These are phyloP conservation scores for Kokia cookei DNA, from an alignment of 441 rosid species.

Conservation along the genomic window DNA sequence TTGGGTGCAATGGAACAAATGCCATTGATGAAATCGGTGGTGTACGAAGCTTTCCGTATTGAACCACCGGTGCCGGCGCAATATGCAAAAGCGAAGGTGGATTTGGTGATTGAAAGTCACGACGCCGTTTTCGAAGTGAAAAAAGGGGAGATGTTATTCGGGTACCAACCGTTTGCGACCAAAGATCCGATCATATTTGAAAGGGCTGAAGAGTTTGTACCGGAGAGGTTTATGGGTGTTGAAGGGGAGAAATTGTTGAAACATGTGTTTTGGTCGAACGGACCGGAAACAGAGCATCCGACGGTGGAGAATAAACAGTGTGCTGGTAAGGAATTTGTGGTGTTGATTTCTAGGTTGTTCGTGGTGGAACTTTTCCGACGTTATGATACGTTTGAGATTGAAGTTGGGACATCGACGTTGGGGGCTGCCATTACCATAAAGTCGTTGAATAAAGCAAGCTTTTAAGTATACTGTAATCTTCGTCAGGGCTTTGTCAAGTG, in stretches of 20 bases:
- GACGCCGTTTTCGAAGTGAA: conserved; percentile 57
- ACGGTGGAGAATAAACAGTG: conserved; percentile 68
- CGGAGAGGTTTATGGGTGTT: conserved; percentile 70
- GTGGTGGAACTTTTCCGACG: conserved; percentile 63
- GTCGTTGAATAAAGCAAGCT: conserved; percentile 51
- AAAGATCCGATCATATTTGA: conserved; percentile 57
- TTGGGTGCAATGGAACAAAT: conserved; percentile 57
- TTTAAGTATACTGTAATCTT: background rate
- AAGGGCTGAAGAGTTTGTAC: conserved; percentile 53
- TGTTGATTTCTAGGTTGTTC: conserved; percentile 45
- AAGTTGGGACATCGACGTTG: conserved; percentile 39
- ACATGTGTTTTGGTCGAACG: conserved; percentile 84
- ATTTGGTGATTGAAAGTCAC: conserved; percentile 58
- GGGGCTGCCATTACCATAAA: conserved; percentile 52
- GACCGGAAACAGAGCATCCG: conserved; percentile 64
- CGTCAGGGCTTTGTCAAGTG: background rate
- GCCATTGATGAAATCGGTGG: conserved; percentile 60
- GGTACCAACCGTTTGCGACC: conserved; percentile 69
- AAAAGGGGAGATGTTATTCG: conserved; percentile 62
- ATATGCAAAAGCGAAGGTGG: conserved; percentile 55
- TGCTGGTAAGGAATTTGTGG: conserved; percentile 80
- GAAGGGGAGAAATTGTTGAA: conserved; percentile 65
- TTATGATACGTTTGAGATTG: conserved; percentile 75
- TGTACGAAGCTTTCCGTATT: conserved; percentile 57
- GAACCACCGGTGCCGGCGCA: conserved; percentile 69